Evolutionary conservation across 1,139 yeast species (phyloP).

Genomic region (Yamadazyma atmosphaerica): DNA sequence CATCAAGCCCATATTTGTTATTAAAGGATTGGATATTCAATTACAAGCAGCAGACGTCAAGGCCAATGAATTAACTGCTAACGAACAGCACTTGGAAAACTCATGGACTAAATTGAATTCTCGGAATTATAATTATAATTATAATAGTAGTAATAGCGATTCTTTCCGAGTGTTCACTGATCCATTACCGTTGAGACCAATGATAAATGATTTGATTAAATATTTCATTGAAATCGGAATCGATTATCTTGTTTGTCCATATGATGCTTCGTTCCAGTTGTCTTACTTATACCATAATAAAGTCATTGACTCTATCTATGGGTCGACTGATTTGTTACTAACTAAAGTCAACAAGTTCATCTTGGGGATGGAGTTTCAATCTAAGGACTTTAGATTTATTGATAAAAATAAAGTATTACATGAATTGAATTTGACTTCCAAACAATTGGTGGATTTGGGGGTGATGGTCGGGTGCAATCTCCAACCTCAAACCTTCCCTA

Average conservation of each 20-base stretch:
- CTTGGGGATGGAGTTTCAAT: conserved; percentile 66
- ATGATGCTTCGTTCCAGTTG: conserved; percentile 78
- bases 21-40: conserved; percentile 54
- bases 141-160: conserved; percentile 30
- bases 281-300: conserved; percentile 61
- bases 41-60: conserved; percentile 28
- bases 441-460: conserved; percentile 73
- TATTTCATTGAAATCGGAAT: conserved; percentile 58
- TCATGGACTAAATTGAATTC: conserved; percentile 46
- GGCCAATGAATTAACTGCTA: conserved; percentile 43
- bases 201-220: conserved; percentile 55
- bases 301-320: conserved; percentile 74
- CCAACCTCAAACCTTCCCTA: conserved; percentile 65
- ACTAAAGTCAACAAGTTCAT: conserved; percentile 69
- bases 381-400: conserved; percentile 64
- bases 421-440: conserved; percentile 59
- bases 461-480: conserved; percentile 77
- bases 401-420: conserved; percentile 58
- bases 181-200: conserved; percentile 48
- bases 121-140: conserved; percentile 25
- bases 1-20: conserved; percentile 75
- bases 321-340: conserved; percentile 78
- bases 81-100: conserved; percentile 46
- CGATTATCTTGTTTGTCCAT: conserved; percentile 80
- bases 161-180: conserved; percentile 49